Conservation (phyloP, 805 yeast species). For the Lipomyces chichibuensis region DNA sequence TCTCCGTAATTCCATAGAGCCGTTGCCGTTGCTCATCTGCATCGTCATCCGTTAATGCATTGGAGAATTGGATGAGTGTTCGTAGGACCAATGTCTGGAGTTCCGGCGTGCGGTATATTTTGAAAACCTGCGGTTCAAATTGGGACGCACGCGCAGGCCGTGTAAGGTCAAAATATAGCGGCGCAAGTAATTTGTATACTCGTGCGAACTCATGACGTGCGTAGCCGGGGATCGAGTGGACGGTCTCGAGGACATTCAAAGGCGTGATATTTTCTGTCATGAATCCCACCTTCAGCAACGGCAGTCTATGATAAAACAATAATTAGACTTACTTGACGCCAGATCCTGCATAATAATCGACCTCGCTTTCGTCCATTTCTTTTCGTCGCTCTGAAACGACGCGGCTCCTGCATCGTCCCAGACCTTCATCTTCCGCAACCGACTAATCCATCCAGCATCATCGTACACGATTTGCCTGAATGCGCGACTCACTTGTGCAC, state of each 20-base stretch:
- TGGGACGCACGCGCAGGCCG: constrained; percentile 45
- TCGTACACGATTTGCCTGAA: constrained; percentile 34
- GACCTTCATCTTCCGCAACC: constrained; percentile 26
- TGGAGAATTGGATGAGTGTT: constrained; percentile 49
- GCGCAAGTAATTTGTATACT: constrained; percentile 48
- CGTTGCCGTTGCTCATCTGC: constrained; percentile 46
- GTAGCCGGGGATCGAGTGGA: constrained; percentile 40
- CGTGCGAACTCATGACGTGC: constrained; percentile 49
- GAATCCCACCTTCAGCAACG: neutral
- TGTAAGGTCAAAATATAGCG: constrained; percentile 54
- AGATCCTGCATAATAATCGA: constrained; percentile 16
- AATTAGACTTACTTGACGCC: constrained; percentile 6
- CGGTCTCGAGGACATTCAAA: constrained; percentile 45
- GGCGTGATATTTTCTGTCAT: constrained; percentile 39
- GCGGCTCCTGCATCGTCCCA: constrained; percentile 45
- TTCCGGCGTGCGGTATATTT: constrained; percentile 53
- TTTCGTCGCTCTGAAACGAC: constrained; percentile 7
- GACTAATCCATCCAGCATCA: constrained; percentile 31
- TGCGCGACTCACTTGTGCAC: constrained; percentile 35
- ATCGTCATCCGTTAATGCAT: constrained; percentile 41
- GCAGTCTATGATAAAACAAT: neutral
- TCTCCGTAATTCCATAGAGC: constrained; percentile 60
- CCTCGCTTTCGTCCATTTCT: constrained; percentile 14
- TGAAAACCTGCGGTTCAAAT: constrained; percentile 52
- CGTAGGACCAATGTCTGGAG: constrained; percentile 54